These are phyloP conservation scores for Sonneratia alba DNA, from an alignment of 345 rosid genomes.

Conservation along the genomic window DNA sequence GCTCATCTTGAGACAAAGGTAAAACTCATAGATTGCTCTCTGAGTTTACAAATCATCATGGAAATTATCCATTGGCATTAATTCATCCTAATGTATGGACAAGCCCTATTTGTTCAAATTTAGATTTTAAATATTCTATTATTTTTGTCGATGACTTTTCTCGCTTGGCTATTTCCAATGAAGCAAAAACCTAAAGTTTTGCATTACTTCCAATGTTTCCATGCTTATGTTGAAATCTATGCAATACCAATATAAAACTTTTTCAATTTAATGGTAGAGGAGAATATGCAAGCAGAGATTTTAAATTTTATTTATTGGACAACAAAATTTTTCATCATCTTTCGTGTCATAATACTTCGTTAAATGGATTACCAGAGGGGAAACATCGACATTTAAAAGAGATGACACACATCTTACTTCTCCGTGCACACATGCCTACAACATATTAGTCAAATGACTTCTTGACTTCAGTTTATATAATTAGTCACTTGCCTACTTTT, in stretches of 20 bases:
- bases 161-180: neutral
- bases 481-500: neutral
- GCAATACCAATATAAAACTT: neutral
- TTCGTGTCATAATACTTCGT: constrained; percentile 3
- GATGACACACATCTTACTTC: neutral
- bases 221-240: neutral
- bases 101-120: neutral
- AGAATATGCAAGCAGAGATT: neutral
- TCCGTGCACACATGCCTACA: neutral
- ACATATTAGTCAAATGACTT: neutral
- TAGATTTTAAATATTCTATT: neutral
- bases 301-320: no score
- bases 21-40: neutral
- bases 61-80: neutral
- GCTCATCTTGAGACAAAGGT: neutral
- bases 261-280: neutral
- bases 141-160: neutral
- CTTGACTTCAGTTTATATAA: neutral
- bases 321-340: no score
- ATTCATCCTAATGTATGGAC: neutral
- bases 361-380: neutral
- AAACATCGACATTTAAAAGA: neutral
- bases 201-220: neutral
- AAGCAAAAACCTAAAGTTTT: neutral
- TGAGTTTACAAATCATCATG: neutral